phyloP scores from a whole-genome alignment of 129 eudicot species.

The Smallanthus sonchifolius region DNA sequence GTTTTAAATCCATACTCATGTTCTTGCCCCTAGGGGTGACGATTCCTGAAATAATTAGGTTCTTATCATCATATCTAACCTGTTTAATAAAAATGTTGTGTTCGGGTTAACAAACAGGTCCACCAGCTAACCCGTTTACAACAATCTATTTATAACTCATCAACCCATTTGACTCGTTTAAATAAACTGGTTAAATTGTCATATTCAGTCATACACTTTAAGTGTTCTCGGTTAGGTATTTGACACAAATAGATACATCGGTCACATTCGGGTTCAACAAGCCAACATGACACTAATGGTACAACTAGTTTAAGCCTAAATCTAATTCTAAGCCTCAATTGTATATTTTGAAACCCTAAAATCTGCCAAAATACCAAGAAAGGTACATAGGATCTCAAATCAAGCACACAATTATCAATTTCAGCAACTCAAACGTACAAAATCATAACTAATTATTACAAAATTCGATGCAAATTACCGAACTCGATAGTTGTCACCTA shows the following conservation, averaged over 20 bases:
- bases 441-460: neutral
- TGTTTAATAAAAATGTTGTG: neutral
- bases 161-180: neutral
- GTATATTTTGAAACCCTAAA: neutral
- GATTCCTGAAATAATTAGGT: neutral
- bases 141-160: neutral
- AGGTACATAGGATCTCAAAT: neutral
- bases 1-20: neutral
- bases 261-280: neutral
- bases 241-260: neutral
- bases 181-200: neutral
- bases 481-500: neutral
- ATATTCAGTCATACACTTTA: too few species aligned
- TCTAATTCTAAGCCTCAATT: neutral
- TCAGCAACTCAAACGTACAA: conserved; percentile 2
- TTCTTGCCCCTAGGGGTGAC: neutral
- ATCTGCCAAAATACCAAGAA: neutral
- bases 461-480: neutral
- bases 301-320: neutral
- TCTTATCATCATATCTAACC: neutral
- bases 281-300: neutral
- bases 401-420: conserved; percentile 6
- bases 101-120: neutral
- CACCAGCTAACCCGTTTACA: neutral
- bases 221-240: neutral